phyloP scores from a whole-genome alignment of 1,284 basidiomycete species.

The Papiliotrema nemorosa region DNA sequence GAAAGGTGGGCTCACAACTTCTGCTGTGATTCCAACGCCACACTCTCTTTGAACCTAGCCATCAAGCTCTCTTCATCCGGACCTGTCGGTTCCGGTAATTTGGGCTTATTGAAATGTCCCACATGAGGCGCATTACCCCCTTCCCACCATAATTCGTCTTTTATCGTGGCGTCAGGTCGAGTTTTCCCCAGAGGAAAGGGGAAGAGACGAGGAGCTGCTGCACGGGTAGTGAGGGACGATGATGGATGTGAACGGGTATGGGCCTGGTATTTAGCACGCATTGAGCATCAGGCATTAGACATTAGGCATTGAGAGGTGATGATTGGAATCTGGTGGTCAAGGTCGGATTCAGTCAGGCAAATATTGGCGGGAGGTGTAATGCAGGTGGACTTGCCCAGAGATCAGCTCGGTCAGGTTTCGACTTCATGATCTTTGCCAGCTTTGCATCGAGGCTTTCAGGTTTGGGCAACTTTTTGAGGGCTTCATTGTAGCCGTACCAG shows the following conservation, averaged over 20 bases:
- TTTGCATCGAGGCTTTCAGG: slow-evolving; percentile 7
- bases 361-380: too few relatives aligned
- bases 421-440: slow-evolving; percentile 12
- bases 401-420: slow-evolving; percentile 17
- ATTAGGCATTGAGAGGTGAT: neutral
- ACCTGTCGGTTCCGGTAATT: slow-evolving; percentile 18
- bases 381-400: slow-evolving; percentile 20
- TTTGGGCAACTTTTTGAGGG: slow-evolving; percentile 18
- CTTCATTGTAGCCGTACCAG: slow-evolving; percentile 34
- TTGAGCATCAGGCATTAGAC: too few relatives aligned
- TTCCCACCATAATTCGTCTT: slow-evolving; percentile 43
- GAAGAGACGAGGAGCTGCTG: slow-evolving; percentile 32
- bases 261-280: slow-evolving; percentile 17
- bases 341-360: neutral
- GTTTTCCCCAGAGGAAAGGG: slow-evolving; percentile 40
- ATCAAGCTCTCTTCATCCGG: slow-evolving; percentile 20
- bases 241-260: slow-evolving; percentile 38
- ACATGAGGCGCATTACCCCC: slow-evolving; percentile 43
- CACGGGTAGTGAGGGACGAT: slow-evolving; percentile 34
- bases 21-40: slow-evolving; percentile 26
- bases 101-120: slow-evolving; percentile 38
- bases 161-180: slow-evolving; percentile 27
- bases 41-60: slow-evolving; percentile 24
- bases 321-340: neutral
- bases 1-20: slow-evolving; percentile 17